A percentile compares a stretch with the other conserved stretches of the same genome.
phyloP scores from a whole-genome alignment of 257 asterid species.

The Pogostemon cablin region DNA sequence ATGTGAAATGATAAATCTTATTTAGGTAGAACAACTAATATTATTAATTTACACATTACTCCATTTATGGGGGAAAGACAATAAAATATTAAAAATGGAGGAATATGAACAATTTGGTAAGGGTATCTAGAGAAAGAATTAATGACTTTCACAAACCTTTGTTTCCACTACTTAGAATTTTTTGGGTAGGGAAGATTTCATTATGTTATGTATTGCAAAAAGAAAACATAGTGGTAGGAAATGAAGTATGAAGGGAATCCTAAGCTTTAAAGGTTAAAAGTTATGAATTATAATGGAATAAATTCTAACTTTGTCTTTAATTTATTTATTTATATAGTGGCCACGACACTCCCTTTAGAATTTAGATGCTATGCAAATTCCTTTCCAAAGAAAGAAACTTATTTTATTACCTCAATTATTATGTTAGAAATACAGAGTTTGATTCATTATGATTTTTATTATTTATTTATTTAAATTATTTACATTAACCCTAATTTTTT shows the following conservation, averaged over 20 bases:
- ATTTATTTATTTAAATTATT: too few species aligned
- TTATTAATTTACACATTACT: too few species aligned
- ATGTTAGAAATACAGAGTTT: not conserved
- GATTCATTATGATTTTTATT: conserved; percentile 5
- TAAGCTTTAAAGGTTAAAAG: conserved; percentile 41
- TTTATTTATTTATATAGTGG: conserved; percentile 29
- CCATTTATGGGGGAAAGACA: too few species aligned
- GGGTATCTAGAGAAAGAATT: conserved; percentile 5
- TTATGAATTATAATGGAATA: conserved; percentile 36
- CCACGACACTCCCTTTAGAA: conserved; percentile 13
- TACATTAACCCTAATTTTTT: too few species aligned
- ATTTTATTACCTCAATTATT: conserved; percentile 8
- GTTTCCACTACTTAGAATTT: conserved; percentile 17
- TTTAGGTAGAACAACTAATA: too few species aligned
- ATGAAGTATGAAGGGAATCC: conserved; percentile 46
- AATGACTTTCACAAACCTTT: conserved; percentile 3
- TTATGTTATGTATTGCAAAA: conserved; percentile 8
- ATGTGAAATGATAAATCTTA: too few species aligned
- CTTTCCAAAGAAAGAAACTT: conserved; percentile 27
- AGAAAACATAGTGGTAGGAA: conserved; percentile 30
- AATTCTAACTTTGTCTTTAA: conserved; percentile 37
- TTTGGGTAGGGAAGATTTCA: conserved; percentile 17
- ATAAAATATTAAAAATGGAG: not conserved
- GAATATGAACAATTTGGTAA: conserved; percentile 19
- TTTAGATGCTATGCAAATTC: conserved; percentile 30